These are phyloP conservation scores for Nakaseomyces glabratus DNA, from an alignment of 1,139 yeast genomes.

Conservation along the genomic window DNA sequence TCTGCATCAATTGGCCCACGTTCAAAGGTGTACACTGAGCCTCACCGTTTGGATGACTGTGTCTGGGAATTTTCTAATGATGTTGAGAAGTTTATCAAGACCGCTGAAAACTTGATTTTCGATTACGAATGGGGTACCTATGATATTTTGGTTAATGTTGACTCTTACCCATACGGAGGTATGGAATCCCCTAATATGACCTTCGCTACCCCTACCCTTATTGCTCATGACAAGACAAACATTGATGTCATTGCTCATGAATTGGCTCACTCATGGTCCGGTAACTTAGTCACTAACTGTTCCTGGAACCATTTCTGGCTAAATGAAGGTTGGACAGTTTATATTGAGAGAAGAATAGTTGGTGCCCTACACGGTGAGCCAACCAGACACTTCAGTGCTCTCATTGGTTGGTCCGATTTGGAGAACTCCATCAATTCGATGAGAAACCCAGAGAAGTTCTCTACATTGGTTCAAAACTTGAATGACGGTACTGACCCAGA, in stretches of 20 bases:
- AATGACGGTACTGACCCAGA: slow-evolving; percentile 69
- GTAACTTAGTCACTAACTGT: slow-evolving; percentile 79
- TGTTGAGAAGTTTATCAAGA: slow-evolving; percentile 65
- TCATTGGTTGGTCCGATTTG: slow-evolving; percentile 83
- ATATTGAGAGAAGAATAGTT: slow-evolving; percentile 73
- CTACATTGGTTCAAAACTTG: slow-evolving; percentile 62
- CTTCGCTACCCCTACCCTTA: slow-evolving; percentile 82
- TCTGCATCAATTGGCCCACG: slow-evolving; percentile 76
- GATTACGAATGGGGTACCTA: slow-evolving; percentile 80
- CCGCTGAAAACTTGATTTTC: slow-evolving; percentile 65
- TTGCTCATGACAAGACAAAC: slow-evolving; percentile 78
- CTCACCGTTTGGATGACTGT: slow-evolving; percentile 55
- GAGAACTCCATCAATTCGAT: slow-evolving; percentile 55
- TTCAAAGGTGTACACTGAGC: slow-evolving; percentile 75
- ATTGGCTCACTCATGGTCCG: slow-evolving; percentile 88
- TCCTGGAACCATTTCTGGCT: slow-evolving; percentile 95
- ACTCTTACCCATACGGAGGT: slow-evolving; percentile 88
- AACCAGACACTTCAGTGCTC: slow-evolving; percentile 69
- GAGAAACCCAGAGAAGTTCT: slow-evolving; percentile 45
- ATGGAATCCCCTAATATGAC: slow-evolving; percentile 94
- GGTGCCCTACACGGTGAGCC: slow-evolving; percentile 72
- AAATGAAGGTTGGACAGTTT: slow-evolving; percentile 95
- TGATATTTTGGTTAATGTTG: slow-evolving; percentile 73
- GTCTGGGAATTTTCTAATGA: slow-evolving; percentile 75
- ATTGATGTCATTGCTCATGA: slow-evolving; percentile 89